These are phyloP conservation scores for Rubroboletus pulcherrimus DNA, from an alignment of 768 basidiomycete species.

Conservation along the genomic window DNA sequence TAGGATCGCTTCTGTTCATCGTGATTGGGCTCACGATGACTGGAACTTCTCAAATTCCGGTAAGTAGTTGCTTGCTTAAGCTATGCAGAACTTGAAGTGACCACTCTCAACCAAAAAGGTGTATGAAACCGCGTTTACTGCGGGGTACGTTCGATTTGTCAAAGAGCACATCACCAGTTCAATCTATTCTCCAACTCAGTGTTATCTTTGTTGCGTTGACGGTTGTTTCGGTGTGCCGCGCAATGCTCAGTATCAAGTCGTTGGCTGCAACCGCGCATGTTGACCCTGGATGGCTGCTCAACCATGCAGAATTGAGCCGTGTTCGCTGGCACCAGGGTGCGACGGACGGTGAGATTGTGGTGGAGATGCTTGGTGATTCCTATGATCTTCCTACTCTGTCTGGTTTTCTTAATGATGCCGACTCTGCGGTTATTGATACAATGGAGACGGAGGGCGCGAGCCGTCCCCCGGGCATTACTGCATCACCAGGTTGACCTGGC, in stretches of 20 bases:
- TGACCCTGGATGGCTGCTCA: conserved; percentile 42
- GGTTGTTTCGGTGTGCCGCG: conserved; percentile 32
- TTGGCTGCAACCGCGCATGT: conserved; percentile 42
- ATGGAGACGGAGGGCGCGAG: not conserved
- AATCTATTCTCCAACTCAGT: not conserved
- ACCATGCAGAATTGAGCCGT: conserved; percentile 42
- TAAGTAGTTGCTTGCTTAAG: not conserved
- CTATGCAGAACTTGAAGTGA: not conserved
- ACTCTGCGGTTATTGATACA: not conserved
- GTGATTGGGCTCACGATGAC: conserved; percentile 11
- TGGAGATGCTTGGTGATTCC: conserved; percentile 3
- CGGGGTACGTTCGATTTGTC: conserved; percentile 5
- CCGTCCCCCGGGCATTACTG: not conserved
- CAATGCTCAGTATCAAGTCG: conserved; percentile 41
- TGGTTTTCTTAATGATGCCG: not conserved
- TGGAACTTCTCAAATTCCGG: not conserved
- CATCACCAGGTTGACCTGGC: not conserved
- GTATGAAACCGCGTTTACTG: conserved; percentile 5
- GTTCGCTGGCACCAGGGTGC: conserved; percentile 37
- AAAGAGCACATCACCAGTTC: not conserved
- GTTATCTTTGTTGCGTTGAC: conserved; percentile 7
- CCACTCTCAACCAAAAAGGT: not conserved
- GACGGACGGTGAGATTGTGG: conserved; percentile 35
- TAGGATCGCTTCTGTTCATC: conserved; percentile 17
- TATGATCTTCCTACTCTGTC: not conserved